Percentiles rank a stretch among this genome's conserved stretches.
phyloP scores from a whole-genome alignment of 2,329 filamentous ascomycete species.

The Colletotrichum abscissum region DNA sequence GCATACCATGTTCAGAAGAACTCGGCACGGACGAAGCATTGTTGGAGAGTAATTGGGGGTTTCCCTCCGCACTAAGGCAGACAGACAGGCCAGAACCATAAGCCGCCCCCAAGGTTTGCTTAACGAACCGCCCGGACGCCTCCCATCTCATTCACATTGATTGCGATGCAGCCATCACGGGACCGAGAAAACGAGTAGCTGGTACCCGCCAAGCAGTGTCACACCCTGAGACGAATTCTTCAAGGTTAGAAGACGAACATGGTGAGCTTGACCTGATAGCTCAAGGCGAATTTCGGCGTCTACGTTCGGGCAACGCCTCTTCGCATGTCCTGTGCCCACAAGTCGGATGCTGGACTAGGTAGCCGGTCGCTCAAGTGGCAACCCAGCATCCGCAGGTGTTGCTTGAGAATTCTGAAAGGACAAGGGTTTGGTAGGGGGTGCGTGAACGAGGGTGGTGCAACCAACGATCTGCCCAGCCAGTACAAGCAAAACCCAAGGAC shows the following conservation, averaged over 20 bases:
- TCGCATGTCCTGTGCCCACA: not conserved
- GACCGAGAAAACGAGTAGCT: not conserved
- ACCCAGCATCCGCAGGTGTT: constrained; percentile 1
- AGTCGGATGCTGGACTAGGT: constrained; percentile 9
- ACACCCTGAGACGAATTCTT: not conserved
- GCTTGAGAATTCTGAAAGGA: constrained; percentile 2
- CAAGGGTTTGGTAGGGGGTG: constrained; percentile 1
- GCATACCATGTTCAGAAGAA: not conserved
- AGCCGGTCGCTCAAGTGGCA: constrained; percentile 14
- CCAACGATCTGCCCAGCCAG: constrained; percentile 29
- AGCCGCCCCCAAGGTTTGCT: not conserved
- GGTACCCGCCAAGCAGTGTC: constrained; percentile 22
- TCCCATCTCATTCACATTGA: constrained; percentile 8
- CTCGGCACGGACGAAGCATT: not conserved
- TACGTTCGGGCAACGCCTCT: not conserved
- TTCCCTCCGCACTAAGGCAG: constrained; percentile 7
- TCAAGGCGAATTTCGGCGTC: not conserved
- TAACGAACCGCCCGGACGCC: not conserved
- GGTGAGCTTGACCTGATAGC: not conserved
- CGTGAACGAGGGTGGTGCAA: constrained; percentile 22
- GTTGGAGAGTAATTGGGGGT: not conserved
- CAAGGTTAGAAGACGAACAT: not conserved
- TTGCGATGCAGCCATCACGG: constrained; percentile 25
- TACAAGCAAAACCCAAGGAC: constrained; percentile 19
- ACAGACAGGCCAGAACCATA: not conserved